Evolutionary conservation across 140 eudicot species (phyloP), one percentile per base, ranked within the genome.

Genomic region (Bidens hawaiensis): DNA sequence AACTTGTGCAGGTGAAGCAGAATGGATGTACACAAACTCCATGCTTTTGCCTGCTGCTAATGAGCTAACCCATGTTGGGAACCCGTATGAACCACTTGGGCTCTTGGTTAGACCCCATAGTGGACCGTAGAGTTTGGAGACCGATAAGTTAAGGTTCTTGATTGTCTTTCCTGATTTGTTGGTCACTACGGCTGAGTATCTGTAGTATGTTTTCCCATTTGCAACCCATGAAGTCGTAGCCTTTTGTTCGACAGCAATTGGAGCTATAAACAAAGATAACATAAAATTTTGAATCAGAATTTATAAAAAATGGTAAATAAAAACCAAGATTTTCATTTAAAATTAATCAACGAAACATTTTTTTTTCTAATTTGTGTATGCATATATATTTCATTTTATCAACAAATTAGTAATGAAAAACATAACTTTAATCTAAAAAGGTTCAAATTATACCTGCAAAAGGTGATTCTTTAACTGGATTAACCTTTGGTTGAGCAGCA

Each of bases 71-170:
- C 97, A 85, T 48, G 84, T 57, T 22, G 97, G 97, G 73, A 85
- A 76, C 42, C 68, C 64, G 43, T 85, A 89, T 4, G 91, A 75
- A 27, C 88, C 76, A 3, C 86, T 81, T 57, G 34, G n/a, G 13
- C 58, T 80, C 72, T 85, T 78, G 62, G 88, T 74, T 9, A 85
- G 90, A 55, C 99, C 99, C 99, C 99, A 93, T 8, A 93, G 21
- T 36, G 96, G 95, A 59, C 99, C 99, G 25, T 87, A 80, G 41
- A 93, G 95, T 65, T 85, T 79, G 36, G 88, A 76, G 68, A 93
- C 76, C 6, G 81, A 79, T 43, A 93, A 65, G 73, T 81, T 85
- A 69, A 93, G 69, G 60, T 81, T 78, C 77, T 73, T 88, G 67
- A 93, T 54, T 0, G 84, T 82, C 75, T 88, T 88, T 9, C 50